phyloP scores from a whole-genome alignment of 192 early-diverging fungal genomes.

The Physocladia obscura region DNA sequence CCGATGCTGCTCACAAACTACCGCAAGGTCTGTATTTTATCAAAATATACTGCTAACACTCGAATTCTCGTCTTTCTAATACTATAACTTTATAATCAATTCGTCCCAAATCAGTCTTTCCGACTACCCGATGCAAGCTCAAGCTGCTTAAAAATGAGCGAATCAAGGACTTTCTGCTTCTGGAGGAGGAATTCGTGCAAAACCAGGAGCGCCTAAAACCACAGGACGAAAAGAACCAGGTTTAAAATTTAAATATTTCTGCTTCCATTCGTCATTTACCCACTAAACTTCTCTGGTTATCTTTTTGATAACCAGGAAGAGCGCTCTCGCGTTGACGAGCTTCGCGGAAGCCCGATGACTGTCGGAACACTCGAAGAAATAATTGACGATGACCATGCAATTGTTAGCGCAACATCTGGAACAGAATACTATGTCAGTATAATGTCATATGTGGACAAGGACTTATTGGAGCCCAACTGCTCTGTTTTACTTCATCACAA shows the following conservation, averaged over 20 bases:
- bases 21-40: constrained; percentile 71
- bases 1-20: constrained; percentile 85
- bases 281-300: not conserved
- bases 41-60: not conserved
- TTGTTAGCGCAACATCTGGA: constrained; percentile 87
- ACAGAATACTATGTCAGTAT: constrained; percentile 97
- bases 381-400: constrained; percentile 99
- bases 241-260: not conserved
- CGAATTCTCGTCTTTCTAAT: not conserved
- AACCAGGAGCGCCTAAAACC: constrained; percentile 99
- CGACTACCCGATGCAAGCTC: constrained; percentile 93
- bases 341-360: constrained; percentile 95
- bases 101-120: constrained; percentile 73
- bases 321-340: constrained; percentile 88
- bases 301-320: constrained; percentile 87
- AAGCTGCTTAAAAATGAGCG: constrained; percentile 97
- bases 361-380: constrained; percentile 97
- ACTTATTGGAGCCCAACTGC: constrained; percentile 95
- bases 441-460: constrained; percentile 99
- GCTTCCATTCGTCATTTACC: constrained; percentile 8
- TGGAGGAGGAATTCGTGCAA: constrained; percentile 99
- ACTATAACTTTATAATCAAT: not conserved
- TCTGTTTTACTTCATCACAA: constrained; percentile 87
- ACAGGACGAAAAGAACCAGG: constrained; percentile 83
- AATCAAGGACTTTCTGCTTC: constrained; percentile 96